phyloP scores from a whole-genome alignment of 371 early-diverging fungal species.

The Dichotomocladium elegans region DNA sequence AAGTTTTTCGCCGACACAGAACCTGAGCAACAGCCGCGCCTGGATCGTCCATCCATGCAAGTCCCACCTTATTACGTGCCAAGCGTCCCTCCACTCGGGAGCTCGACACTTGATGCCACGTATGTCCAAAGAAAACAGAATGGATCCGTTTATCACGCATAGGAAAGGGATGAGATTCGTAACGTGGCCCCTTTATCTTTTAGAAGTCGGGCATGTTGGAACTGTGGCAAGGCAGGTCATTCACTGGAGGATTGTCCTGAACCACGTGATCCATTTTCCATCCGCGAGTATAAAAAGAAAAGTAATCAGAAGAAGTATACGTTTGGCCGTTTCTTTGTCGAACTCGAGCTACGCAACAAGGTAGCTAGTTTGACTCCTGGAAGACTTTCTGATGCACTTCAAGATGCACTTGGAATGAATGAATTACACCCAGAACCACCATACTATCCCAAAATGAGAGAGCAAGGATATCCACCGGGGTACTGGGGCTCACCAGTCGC shows the following conservation, averaged over 20 bases:
- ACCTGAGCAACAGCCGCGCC: not conserved
- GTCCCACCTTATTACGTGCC: slow-evolving; percentile 7
- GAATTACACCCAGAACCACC: slow-evolving; percentile 1
- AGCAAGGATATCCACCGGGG: slow-evolving; percentile 11
- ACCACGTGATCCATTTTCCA: slow-evolving; percentile 3
- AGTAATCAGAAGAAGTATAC: not conserved
- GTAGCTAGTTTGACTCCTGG: not conserved
- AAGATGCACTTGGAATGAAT: slow-evolving; percentile 5
- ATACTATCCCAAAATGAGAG: slow-evolving; percentile 8
- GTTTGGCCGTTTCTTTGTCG: slow-evolving; percentile 3
- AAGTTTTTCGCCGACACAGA: slow-evolving; percentile 19
- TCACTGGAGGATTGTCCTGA: slow-evolving; percentile 3
- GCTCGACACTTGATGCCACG: too few relatives aligned
- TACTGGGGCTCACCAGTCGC: slow-evolving; percentile 2
- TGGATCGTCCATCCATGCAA: slow-evolving; percentile 6
- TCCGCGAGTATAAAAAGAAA: slow-evolving; percentile 6
- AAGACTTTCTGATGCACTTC: not conserved
- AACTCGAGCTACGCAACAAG: slow-evolving; percentile 3
- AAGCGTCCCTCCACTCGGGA: slow-evolving; percentile 2
- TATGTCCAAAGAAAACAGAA: too few relatives aligned
- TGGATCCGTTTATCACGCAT: too few relatives aligned
- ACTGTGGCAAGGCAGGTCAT: slow-evolving; percentile 16
- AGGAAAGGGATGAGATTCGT: too few relatives aligned
- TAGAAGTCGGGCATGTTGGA: slow-evolving; percentile 7
- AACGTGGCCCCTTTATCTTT: too few relatives aligned